Conservation (phyloP, 148 eudicot genomes). For the Arbutus unedo region DNA sequence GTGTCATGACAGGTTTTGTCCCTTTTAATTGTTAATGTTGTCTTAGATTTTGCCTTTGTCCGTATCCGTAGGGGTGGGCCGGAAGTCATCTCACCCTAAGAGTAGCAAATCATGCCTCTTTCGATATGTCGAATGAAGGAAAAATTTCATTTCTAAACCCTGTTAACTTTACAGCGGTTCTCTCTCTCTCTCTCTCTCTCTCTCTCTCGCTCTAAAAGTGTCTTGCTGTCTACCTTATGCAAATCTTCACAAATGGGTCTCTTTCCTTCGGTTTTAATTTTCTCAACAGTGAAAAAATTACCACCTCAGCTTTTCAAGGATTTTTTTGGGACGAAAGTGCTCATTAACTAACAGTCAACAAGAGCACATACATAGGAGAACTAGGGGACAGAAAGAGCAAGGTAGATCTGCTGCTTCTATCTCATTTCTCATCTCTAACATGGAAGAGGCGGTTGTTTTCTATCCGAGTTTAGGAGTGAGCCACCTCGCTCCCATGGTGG, state of each 20-base stretch:
- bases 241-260: not conserved
- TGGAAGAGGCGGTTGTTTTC: slow-evolving; percentile 17
- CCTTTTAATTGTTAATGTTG: not conserved
- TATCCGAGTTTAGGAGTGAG: slow-evolving; percentile 24
- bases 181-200: no score
- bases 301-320: not conserved
- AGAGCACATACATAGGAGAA: not conserved
- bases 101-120: not conserved
- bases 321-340: not conserved
- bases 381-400: not conserved
- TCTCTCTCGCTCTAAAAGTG: no score
- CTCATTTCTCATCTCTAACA: not conserved
- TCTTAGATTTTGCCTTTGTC: not conserved
- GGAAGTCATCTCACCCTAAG: no score
- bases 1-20: no score
- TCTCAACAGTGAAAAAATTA: not conserved
- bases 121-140: not conserved
- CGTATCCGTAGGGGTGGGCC: not conserved
- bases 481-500: slow-evolving; percentile 31
- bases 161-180: not conserved
- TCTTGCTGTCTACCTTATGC: not conserved
- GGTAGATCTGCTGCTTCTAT: not conserved
- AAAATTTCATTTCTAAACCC: not conserved
- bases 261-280: not conserved
- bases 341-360: not conserved